Evolutionary conservation across 768 basidiomycete species (phyloP).

Genomic region (Rhodotorula sphaerocarpa): DNA sequence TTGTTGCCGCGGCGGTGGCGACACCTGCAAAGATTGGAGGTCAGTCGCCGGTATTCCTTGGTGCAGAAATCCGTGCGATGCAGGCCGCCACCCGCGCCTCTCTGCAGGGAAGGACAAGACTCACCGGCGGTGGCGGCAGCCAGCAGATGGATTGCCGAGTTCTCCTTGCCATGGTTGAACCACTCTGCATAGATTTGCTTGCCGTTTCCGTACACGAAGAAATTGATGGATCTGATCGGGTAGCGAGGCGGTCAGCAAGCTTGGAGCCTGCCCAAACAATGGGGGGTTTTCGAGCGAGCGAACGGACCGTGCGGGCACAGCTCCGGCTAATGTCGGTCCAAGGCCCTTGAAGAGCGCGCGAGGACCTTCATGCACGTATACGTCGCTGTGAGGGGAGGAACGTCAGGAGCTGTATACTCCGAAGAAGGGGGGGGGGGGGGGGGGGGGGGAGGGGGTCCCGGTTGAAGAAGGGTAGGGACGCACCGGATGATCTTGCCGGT

Average conservation of each 20-base stretch:
- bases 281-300: too few species aligned
- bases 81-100: too few species aligned
- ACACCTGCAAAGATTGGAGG: slow-evolving; percentile 62
- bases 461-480: slow-evolving; percentile 30
- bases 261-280: not conserved
- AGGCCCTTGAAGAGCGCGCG: slow-evolving; percentile 88
- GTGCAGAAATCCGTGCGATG: not conserved
- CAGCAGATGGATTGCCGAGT: slow-evolving; percentile 70
- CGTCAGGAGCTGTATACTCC: too few species aligned
- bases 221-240: slow-evolving; percentile 66
- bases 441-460: not conserved
- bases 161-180: slow-evolving; percentile 64
- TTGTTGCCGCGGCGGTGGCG: slow-evolving; percentile 78
- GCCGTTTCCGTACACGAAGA: slow-evolving; percentile 94
- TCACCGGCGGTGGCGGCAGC: slow-evolving; percentile 68
- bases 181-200: slow-evolving; percentile 81
- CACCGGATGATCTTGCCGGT: slow-evolving; percentile 82
- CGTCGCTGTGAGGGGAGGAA: slow-evolving; percentile 45
- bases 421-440: too few species aligned
- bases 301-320: slow-evolving; percentile 68
- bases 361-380: slow-evolving; percentile 78
- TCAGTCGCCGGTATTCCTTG: too few species aligned
- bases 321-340: slow-evolving; percentile 87
- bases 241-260: not conserved
- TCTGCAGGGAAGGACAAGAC: too few species aligned